phyloP scores from a whole-genome alignment of 73 alveolate species.

The Blepharisma stoltei region DNA sequence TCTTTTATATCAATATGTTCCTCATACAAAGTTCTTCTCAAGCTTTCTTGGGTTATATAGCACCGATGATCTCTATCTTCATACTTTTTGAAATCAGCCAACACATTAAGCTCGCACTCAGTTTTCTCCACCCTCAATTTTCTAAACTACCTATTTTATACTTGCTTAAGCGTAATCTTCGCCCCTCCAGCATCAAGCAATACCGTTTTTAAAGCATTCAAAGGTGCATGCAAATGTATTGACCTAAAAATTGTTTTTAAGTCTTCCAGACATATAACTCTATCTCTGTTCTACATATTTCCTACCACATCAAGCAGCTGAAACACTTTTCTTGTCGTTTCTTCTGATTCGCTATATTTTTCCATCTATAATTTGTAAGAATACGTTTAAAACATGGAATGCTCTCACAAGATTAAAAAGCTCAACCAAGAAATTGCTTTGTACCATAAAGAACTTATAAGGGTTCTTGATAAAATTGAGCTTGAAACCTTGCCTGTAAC shows the following conservation, averaged over 20 bases:
- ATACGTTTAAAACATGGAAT: not conserved
- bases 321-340: not conserved
- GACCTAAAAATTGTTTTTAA: not conserved
- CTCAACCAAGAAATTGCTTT: not conserved
- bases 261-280: not conserved
- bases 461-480: not conserved
- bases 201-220: not conserved
- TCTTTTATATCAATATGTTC: not conserved
- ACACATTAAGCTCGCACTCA: conserved; percentile 8
- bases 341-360: conserved; percentile 16
- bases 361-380: conserved; percentile 20
- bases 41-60: conserved; percentile 20
- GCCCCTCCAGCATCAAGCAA: not conserved
- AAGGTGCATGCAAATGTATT: conserved; percentile 6
- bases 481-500: conserved; percentile 9
- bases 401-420: not conserved
- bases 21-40: not conserved
- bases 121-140: not conserved
- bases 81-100: conserved; percentile 17
- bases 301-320: not conserved
- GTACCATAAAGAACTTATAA: conserved; percentile 26
- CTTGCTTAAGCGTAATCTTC: not conserved
- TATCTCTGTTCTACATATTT: not conserved
- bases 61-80: conserved; percentile 1
- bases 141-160: not conserved